A percentile compares a stretch with the other conserved stretches of the same genome.
Conservation (phyloP, 2,329 filamentous ascomycete genomes). For the Colletotrichum theobromicola region DNA sequence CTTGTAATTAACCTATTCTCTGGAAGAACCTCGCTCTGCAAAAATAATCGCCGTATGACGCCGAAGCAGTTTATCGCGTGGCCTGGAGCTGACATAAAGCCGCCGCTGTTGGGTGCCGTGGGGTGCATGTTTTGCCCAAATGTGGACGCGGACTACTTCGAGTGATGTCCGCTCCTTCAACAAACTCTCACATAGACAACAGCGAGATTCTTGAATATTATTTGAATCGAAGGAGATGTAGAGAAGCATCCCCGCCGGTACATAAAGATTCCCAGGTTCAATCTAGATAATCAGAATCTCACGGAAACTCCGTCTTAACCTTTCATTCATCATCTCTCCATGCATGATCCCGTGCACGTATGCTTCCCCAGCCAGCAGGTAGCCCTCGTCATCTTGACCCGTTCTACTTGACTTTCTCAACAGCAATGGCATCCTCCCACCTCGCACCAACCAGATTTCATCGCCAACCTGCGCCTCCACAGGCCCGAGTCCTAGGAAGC, state of each 20-base stretch:
- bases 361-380: background rate
- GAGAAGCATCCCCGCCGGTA: background rate
- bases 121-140: background rate
- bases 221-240: background rate
- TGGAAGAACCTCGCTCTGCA: background rate
- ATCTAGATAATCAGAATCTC: background rate
- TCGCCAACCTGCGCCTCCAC: background rate
- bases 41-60: background rate
- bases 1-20: background rate
- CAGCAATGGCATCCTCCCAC: constrained; percentile 1
- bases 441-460: constrained; percentile 4
- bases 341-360: constrained; percentile 10
- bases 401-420: background rate
- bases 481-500: background rate
- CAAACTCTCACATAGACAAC: background rate
- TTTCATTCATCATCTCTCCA: background rate
- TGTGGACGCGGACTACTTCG: background rate
- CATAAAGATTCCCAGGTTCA: background rate
- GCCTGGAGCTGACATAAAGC: background rate
- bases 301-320: background rate
- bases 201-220: background rate
- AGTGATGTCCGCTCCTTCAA: background rate
- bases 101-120: background rate
- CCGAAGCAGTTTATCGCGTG: background rate
- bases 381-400: background rate